A percentile compares a stretch with the other conserved stretches of the same genome.
Evolutionary conservation across 1,284 basidiomycete genomes (phyloP).

Genomic region (Cryptococcus sp.): DNA sequence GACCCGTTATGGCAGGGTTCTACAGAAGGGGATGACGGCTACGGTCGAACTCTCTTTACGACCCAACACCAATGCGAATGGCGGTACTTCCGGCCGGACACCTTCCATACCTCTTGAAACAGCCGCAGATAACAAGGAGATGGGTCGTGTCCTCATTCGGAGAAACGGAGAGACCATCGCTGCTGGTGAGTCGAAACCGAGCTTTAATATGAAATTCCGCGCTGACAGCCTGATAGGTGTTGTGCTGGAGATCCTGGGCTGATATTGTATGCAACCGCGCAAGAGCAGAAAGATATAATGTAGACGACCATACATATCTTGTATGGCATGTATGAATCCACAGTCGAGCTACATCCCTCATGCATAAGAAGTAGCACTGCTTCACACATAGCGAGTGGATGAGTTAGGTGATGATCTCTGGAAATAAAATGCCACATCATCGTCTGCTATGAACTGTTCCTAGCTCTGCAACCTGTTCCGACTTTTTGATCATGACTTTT

Average conservation of each 20-base stretch:
- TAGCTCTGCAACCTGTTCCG: too few relatives aligned
- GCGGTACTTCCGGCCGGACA: constrained; percentile 56
- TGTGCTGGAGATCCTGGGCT: constrained; percentile 26
- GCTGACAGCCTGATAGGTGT: constrained; percentile 11
- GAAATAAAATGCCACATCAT: too few relatives aligned
- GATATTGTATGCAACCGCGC: not conserved
- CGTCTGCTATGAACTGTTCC: too few relatives aligned
- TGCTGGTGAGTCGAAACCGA: constrained; percentile 63
- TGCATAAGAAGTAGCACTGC: too few relatives aligned
- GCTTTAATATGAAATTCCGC: too few relatives aligned
- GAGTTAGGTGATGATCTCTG: too few relatives aligned
- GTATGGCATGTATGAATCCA: too few relatives aligned
- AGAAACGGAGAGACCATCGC: constrained; percentile 91
- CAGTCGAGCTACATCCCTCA: too few relatives aligned
- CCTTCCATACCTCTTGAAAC: constrained; percentile 80
- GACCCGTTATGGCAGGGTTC: constrained; percentile 60
- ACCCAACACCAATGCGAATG: constrained; percentile 43
- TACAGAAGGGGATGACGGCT: constrained; percentile 79
- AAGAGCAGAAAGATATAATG: too few relatives aligned
- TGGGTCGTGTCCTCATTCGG: constrained; percentile 87
- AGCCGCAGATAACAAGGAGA: constrained; percentile 89
- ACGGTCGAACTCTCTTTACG: constrained; percentile 80
- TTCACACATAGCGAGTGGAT: too few relatives aligned
- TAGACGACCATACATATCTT: too few relatives aligned
- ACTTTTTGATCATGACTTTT: too few relatives aligned